Evolutionary conservation across 257 asterid species (phyloP), one percentile per base, ranked within the genome.

Genomic region (Mentha longifolia): DNA sequence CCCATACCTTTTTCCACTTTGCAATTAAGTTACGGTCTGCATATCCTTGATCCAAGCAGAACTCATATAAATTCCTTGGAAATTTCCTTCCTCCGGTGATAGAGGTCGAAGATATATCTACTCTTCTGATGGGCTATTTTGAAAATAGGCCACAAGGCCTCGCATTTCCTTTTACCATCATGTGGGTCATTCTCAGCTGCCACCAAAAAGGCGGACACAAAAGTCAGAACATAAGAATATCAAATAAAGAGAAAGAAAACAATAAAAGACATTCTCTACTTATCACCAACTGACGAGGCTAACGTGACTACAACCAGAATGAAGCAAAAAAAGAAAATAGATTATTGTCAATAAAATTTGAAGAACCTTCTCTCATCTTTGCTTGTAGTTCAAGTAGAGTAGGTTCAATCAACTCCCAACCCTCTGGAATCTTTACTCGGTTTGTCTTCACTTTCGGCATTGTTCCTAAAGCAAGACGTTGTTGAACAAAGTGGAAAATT

Each of bases 401-500:
- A 28, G 98, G 98, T 72, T 92, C 98, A 73, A 92, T 89, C 81
- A 92, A 75, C 75, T 92, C 96, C 98, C 98, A 92, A 13, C 98
- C 98, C 71, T 86, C 91, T 7, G 97, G 98, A 69, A 84, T 86
- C 65, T 83, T 85, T 59, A 88, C 89, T 58, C 95, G 82, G 84
- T 81, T 92, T 9, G 98, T 92, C 86, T 85, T 86, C 84, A 92
- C 97, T 87, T 92, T 92, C 6, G 98, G 98, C 98, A 92, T 91
- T 80, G 74, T 77, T 78, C 46, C 77, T 45, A 31, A 22, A 51
- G 9, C 52, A 31, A 75, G 37, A 33, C n/a, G 0, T 62, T 67
- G 50, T 28, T 52, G n/a, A 71, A 67, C 13, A 62, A 1, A 25
- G 47, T 10, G 25, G 19, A 5, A 71, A 52, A 20, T 19, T 37